These are phyloP conservation scores for Dendrobium huoshanense DNA, from an alignment of 106 monocot species.

Conservation along the genomic window DNA sequence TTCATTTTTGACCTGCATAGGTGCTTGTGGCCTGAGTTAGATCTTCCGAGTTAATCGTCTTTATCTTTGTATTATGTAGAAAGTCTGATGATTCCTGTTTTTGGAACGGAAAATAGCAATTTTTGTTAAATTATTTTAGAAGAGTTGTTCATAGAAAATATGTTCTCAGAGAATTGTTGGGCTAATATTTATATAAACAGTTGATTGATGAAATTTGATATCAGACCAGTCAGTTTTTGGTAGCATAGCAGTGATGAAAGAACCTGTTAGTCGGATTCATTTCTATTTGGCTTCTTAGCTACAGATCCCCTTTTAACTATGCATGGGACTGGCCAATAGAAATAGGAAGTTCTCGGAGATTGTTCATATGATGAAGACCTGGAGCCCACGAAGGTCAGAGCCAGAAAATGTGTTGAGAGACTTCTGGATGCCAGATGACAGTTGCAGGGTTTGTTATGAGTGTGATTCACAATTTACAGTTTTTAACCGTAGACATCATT, in stretches of 20 bases:
- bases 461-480: conserved; percentile 84
- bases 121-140: background rate
- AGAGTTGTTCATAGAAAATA: background rate
- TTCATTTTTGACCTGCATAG: background rate
- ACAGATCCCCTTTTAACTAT: conserved; percentile 37
- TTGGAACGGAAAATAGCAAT: background rate
- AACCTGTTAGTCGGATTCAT: background rate
- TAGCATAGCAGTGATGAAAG: background rate
- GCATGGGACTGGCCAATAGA: conserved; percentile 46
- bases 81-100: conserved; percentile 5
- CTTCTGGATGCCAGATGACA: conserved; percentile 96
- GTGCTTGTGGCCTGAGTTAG: background rate
- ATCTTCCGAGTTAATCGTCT: too few species aligned
- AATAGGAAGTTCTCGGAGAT: conserved; percentile 53
- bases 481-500: conserved; percentile 84
- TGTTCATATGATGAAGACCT: conserved; percentile 56
- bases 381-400: conserved; percentile 48
- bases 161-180: background rate
- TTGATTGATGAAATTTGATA: background rate
- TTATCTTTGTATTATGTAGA: background rate
- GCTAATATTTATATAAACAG: background rate
- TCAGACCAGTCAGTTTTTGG: background rate
- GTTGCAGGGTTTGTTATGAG: conserved; percentile 90
- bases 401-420: conserved; percentile 50
- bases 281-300: conserved; percentile 6